A percentile compares a stretch with the other conserved stretches of the same genome.
Conservation (phyloP, 176 grass and related monocot genomes). For the Oryza punctata region DNA sequence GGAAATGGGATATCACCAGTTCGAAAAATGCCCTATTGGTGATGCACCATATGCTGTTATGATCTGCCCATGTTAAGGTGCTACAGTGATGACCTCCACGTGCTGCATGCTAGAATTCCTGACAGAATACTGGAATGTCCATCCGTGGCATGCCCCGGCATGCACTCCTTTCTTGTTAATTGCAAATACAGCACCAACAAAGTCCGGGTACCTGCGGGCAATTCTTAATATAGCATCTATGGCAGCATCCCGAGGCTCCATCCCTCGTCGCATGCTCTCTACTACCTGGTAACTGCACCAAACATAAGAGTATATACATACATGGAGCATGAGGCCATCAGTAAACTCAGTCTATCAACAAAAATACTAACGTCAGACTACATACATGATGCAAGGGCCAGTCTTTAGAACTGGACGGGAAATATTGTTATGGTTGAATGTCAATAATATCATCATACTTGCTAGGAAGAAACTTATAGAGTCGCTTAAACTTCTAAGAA, state of each 20-base stretch:
- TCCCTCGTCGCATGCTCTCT: conserved; percentile 90
- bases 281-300: conserved; percentile 80
- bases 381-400: background rate
- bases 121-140: conserved; percentile 89
- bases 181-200: conserved; percentile 77
- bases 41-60: background rate
- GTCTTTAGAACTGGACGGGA: background rate
- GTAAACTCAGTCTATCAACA: background rate
- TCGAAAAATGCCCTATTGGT: background rate
- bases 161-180: conserved; percentile 65
- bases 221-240: conserved; percentile 88
- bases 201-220: conserved; percentile 68
- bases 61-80: conserved; percentile 36
- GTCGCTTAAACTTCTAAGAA: background rate
- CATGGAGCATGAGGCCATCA: background rate
- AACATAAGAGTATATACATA: conserved; percentile 12
- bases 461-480: background rate
- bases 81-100: conserved; percentile 75
- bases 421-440: background rate
- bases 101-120: conserved; percentile 71
- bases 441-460: background rate
- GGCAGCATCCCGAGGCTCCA: conserved; percentile 68
- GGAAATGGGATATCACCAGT: background rate
- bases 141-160: conserved; percentile 75
- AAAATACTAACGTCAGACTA: background rate